Percentiles rank a stretch among this genome's conserved stretches.
Conservation (phyloP, 177 flowering plant genomes). For the Vitis hybrid region DNA sequence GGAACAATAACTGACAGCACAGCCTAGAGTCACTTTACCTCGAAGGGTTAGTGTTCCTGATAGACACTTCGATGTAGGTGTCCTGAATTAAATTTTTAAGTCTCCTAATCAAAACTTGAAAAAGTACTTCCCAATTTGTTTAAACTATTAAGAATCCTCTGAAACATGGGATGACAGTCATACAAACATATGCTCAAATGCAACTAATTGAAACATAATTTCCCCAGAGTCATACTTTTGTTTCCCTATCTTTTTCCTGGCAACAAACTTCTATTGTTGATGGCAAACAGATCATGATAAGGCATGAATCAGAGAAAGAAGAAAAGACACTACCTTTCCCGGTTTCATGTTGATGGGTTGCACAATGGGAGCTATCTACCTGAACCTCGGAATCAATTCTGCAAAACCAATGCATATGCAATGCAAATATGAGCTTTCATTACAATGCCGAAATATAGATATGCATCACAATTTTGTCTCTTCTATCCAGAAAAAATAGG, state of each 20-base stretch:
- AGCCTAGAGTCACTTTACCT: no score
- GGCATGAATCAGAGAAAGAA: background rate
- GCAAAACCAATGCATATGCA: slow-evolving; percentile 21
- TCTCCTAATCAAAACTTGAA: no score
- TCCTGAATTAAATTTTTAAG: no score
- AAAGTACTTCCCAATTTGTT: no score
- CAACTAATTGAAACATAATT: no score
- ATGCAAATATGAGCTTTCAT: background rate
- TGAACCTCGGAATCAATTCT: slow-evolving; percentile 79
- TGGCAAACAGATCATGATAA: background rate
- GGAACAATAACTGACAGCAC: no score
- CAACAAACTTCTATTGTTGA: background rate
- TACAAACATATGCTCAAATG: no score
- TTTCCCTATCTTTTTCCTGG: background rate
- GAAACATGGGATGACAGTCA: no score
- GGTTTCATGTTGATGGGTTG: slow-evolving; percentile 37
- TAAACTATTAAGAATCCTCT: no score
- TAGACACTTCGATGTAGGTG: no score
- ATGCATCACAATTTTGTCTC: background rate
- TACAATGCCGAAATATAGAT: background rate
- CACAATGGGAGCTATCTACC: slow-evolving; percentile 37
- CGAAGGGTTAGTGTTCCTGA: no score
- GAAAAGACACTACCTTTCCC: slow-evolving; percentile 46
- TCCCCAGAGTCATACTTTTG: no score
- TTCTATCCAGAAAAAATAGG: background rate